Percentiles rank a stretch among this genome's conserved stretches.
phyloP scores from a whole-genome alignment of 2,329 filamentous ascomycete species.

The Diaporthe citriasiana region DNA sequence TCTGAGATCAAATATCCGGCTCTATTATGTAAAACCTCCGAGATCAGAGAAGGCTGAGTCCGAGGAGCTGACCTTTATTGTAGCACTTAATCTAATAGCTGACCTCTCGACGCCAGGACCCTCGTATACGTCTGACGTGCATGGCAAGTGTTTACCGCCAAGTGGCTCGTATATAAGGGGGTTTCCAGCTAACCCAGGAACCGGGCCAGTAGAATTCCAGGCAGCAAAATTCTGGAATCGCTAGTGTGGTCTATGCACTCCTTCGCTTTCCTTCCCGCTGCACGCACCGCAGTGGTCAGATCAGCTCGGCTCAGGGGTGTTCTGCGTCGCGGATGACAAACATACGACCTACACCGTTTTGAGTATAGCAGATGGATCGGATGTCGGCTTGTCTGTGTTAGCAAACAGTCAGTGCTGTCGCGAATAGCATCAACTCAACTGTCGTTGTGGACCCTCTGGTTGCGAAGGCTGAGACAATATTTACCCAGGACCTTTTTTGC shows the following conservation, averaged over 20 bases:
- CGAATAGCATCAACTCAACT: not conserved
- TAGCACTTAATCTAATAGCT: not conserved
- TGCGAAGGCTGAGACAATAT: not conserved
- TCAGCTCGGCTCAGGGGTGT: not conserved
- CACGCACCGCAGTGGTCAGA: not conserved
- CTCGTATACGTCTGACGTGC: conserved; percentile 25
- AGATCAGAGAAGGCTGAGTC: not conserved
- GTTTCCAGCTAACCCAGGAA: not conserved
- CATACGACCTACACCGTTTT: not conserved
- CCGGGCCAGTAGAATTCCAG: not conserved
- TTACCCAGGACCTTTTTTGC: too few relatives aligned
- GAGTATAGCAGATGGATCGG: not conserved
- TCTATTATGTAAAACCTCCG: not conserved
- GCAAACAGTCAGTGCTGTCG: not conserved
- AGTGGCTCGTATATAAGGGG: not conserved
- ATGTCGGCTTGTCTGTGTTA: not conserved
- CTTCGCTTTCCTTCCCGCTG: not conserved
- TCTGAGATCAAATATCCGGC: not conserved
- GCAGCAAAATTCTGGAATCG: not conserved
- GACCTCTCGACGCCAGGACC: not conserved
- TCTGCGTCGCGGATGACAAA: not conserved
- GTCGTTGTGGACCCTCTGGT: not conserved
- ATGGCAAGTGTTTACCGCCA: conserved; percentile 12
- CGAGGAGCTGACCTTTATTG: not conserved
- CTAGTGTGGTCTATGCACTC: not conserved